These are phyloP conservation scores for Leishmania guyanensis DNA, from an alignment of 208 protist species.

Conservation along the genomic window DNA sequence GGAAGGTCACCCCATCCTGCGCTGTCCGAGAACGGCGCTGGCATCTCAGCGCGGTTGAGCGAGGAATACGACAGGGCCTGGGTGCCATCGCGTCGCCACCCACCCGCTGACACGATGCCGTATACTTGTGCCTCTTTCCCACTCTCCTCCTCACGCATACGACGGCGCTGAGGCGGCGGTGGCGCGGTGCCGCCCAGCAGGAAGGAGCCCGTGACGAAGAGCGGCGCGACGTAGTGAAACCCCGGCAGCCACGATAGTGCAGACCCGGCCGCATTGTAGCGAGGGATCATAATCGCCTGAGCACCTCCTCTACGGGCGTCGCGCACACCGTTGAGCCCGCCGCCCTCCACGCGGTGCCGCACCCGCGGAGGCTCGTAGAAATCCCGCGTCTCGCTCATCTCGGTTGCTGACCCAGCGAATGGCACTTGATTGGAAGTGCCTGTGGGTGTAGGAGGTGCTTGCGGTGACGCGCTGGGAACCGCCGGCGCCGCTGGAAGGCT, in stretches of 20 bases:
- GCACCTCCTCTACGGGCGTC: neutral
- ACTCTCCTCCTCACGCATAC: neutral
- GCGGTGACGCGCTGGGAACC: neutral
- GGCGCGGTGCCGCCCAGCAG: constrained; percentile 1
- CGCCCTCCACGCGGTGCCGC: constrained; percentile 15
- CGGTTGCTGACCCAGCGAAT: neutral
- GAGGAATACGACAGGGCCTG: neutral
- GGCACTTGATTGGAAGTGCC: neutral
- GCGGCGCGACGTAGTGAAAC: constrained; percentile 27
- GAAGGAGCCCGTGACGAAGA: constrained; percentile 23
- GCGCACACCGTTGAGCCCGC: neutral
- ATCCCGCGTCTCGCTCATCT: neutral
- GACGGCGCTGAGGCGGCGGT: constrained; percentile 3
- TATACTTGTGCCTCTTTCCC: neutral
- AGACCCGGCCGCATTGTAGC: constrained; percentile 34
- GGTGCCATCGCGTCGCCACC: neutral
- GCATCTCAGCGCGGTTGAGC: neutral
- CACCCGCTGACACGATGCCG: neutral
- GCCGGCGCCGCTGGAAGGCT: neutral
- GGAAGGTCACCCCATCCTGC: neutral
- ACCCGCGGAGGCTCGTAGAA: constrained; percentile 15
- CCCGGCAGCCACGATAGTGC: constrained; percentile 46
- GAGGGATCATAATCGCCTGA: constrained; percentile 16
- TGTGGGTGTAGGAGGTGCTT: neutral
- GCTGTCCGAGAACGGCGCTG: constrained; percentile 1